Conservation (phyloP, 805 yeast species). For the Yarrowia osloensis region DNA sequence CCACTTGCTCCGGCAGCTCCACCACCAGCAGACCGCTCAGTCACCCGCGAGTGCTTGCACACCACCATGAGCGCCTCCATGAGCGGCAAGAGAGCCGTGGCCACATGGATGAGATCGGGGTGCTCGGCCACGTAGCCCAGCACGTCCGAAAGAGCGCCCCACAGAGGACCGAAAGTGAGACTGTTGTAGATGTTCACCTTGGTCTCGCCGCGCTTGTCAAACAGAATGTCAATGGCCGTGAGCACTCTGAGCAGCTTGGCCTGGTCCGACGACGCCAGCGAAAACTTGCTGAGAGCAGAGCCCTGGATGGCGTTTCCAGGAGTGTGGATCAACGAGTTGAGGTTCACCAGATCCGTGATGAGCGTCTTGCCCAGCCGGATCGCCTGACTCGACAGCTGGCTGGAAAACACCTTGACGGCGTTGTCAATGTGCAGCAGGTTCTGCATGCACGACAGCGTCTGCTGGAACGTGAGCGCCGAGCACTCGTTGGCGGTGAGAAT, state of each 20-base stretch:
- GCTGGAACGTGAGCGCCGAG: conserved; percentile 79
- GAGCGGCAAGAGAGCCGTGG: conserved; percentile 79
- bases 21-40: conserved; percentile 4
- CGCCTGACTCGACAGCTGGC: conserved; percentile 67
- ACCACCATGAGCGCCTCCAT: conserved; percentile 94
- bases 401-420: conserved; percentile 65
- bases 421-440: conserved; percentile 63
- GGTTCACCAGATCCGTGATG: conserved; percentile 51
- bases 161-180: conserved; percentile 71
- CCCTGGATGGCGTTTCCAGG: conserved; percentile 52
- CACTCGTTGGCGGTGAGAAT: conserved; percentile 81
- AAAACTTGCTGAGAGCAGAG: conserved; percentile 63
- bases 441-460: conserved; percentile 78
- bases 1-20: not conserved
- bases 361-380: conserved; percentile 57
- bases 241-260: conserved; percentile 81
- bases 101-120: conserved; percentile 59
- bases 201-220: conserved; percentile 46
- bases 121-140: conserved; percentile 63
- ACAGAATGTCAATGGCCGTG: conserved; percentile 84
- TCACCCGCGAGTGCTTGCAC: conserved; percentile 77
- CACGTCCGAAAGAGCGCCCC: conserved; percentile 83
- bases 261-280: conserved; percentile 81
- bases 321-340: conserved; percentile 25
- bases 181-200: conserved; percentile 53